Base-by-base conservation (phyloP, 2,329 filamentous ascomycete genomes). In the Incumbomyces lentus region DNA sequence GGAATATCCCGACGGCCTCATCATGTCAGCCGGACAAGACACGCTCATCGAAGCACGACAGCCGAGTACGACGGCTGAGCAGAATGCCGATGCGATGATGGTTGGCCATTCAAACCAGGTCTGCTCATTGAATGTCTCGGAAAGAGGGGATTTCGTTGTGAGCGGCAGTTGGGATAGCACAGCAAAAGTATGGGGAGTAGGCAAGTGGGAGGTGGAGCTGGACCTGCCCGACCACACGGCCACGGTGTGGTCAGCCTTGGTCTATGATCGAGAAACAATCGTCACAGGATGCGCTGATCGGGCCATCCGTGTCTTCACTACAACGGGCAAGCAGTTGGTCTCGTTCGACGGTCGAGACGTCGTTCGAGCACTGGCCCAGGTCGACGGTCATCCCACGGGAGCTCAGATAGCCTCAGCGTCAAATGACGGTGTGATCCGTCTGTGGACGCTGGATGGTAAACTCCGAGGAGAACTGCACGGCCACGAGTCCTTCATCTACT, bases 401-500 rank as follows among this genome's bases (percentile, higher is more conserved):
- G 90, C 88, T 14, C 82, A 94, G n/a, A 89, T 98, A 62, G 92
- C 89, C 38, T 94, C 89, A 36, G 89, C 92, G 13, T 86, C 87
- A 56, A 98, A 96, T 59, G 92, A 98, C 60, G 86, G 87, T 22
- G 71, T 89, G 16, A 84, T 98, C 51, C 79, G 89, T 38, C 66
- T 96, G 3, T 98, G 89, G 84, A 92, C 82, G 31, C 61, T 94
- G 19, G 78, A 83, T 44, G 92, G 92, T 0, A 72, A 82, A 41
- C 76, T 86, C 49, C 72, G 95, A 10, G 82, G 76, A 8, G 81
- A 89, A 62, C 72, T 98, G 2, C 77, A 82, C 49, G 92, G 90
- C 0, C 93, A 98, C 59, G 88, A 94, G 48, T 93, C 83, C 60
- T 98, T 95, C 62, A 92, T 98, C 48, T 98, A 98, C 65, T 84